phyloP scores from a whole-genome alignment of 2,329 filamentous ascomycete species.

The Lanzia echinophila region DNA sequence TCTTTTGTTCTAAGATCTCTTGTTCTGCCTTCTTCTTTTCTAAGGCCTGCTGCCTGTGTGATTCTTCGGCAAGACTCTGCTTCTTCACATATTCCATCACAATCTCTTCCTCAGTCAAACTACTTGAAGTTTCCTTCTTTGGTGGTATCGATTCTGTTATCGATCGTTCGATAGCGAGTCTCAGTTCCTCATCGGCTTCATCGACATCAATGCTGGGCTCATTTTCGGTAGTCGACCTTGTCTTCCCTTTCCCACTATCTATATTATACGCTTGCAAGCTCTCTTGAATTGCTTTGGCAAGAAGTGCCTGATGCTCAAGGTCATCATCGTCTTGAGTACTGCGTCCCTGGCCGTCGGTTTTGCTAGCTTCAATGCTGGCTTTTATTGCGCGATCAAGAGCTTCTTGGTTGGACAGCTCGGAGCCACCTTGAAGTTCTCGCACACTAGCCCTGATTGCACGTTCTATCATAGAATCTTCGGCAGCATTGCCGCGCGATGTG shows the following conservation, averaged over 20 bases:
- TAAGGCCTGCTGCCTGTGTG: slow-evolving; percentile 32
- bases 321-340: slow-evolving; percentile 32
- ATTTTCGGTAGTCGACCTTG: background rate
- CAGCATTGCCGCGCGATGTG: slow-evolving; percentile 61
- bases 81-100: slow-evolving; percentile 72
- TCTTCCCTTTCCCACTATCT: background rate
- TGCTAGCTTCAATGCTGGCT: slow-evolving; percentile 36
- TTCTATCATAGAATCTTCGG: slow-evolving; percentile 67
- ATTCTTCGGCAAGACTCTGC: slow-evolving; percentile 66
- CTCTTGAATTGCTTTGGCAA: slow-evolving; percentile 49
- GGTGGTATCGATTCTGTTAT: slow-evolving; percentile 20
- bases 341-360: background rate
- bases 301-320: slow-evolving; percentile 49
- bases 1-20: no score
- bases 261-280: slow-evolving; percentile 35
- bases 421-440: slow-evolving; percentile 42
- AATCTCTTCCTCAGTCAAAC: slow-evolving; percentile 58
- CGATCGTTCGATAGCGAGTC: slow-evolving; percentile 20
- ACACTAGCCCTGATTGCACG: slow-evolving; percentile 68
- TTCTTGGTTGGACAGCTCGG: slow-evolving; percentile 31
- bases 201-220: slow-evolving; percentile 9
- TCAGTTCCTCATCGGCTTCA: slow-evolving; percentile 24
- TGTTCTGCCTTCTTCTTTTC: no score
- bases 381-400: slow-evolving; percentile 43
- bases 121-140: slow-evolving; percentile 10